Evolutionary conservation across 345 rosid genomes (phyloP).

Genomic region (Reutealis trisperma): DNA sequence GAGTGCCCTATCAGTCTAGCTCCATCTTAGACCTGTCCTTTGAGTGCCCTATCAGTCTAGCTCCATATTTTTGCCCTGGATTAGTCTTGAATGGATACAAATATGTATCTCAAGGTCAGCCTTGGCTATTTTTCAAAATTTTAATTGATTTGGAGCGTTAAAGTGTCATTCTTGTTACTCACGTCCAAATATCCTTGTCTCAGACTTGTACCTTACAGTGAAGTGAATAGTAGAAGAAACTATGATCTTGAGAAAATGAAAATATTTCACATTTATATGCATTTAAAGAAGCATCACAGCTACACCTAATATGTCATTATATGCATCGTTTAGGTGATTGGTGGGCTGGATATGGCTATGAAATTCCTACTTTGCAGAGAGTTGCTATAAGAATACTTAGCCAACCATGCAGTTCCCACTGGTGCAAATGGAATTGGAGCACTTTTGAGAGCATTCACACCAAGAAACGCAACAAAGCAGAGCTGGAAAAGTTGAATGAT

Average conservation of each 20-base stretch:
- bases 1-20: not conserved
- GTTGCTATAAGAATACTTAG: slow-evolving; percentile 27
- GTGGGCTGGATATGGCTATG: slow-evolving; percentile 38
- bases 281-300: not conserved
- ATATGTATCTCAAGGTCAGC: not conserved
- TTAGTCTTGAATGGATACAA: not conserved
- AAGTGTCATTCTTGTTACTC: too few relatives aligned
- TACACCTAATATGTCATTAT: not conserved
- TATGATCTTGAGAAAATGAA: not conserved
- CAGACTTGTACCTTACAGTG: not conserved
- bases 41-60: not conserved
- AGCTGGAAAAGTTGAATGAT: slow-evolving; percentile 28
- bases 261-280: not conserved
- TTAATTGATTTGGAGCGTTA: not conserved
- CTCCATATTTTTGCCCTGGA: not conserved
- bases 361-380: slow-evolving; percentile 32
- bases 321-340: slow-evolving; percentile 27
- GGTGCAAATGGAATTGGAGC: slow-evolving; percentile 38
- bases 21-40: not conserved
- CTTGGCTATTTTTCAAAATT: not conserved
- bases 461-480: slow-evolving; percentile 17
- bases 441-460: slow-evolving; percentile 26
- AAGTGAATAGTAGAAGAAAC: not conserved
- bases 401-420: slow-evolving; percentile 34
- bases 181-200: not conserved